These are phyloP conservation scores for Exophiala viscosa DNA, from an alignment of 2,329 filamentous ascomycete species.

Conservation along the genomic window DNA sequence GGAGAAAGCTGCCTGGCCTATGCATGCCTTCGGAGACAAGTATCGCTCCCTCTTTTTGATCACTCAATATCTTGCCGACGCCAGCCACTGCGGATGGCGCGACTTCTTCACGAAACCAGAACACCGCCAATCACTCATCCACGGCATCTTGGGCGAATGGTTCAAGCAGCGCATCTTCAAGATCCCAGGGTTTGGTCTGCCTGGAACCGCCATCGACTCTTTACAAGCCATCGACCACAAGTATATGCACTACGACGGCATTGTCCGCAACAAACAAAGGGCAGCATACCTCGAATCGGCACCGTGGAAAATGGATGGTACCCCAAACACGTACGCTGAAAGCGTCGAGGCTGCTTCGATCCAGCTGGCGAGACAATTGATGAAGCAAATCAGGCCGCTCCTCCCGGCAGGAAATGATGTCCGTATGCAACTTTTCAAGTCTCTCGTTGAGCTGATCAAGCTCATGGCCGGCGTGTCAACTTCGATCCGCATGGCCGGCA, in stretches of 20 bases:
- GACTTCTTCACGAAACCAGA: constrained; percentile 23
- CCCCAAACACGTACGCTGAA: not conserved
- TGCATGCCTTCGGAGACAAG: constrained; percentile 11
- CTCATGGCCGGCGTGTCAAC: constrained; percentile 12
- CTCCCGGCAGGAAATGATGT: no score
- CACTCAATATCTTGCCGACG: constrained; percentile 18
- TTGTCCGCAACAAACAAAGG: constrained; percentile 22
- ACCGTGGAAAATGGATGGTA: not conserved
- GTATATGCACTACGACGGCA: constrained; percentile 23
- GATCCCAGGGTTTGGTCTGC: constrained; percentile 17
- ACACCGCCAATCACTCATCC: constrained; percentile 20
- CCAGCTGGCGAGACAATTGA: constrained; percentile 7
- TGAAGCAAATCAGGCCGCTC: not conserved
- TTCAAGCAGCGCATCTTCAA: constrained; percentile 25
- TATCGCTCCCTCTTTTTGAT: constrained; percentile 10
- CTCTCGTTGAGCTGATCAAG: constrained; percentile 12
- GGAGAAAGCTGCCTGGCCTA: constrained; percentile 16
- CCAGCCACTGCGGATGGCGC: constrained; percentile 18
- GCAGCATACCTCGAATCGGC: constrained; percentile 6
- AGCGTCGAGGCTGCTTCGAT: constrained; percentile 3
- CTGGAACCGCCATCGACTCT: not conserved
- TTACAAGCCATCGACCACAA: constrained; percentile 19
- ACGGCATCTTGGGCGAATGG: constrained; percentile 21
- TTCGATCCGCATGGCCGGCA: constrained; percentile 18
- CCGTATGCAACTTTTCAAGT: no score